phyloP scores from a whole-genome alignment of 2,329 filamentous ascomycete species.

The Bipolaris oryzae region DNA sequence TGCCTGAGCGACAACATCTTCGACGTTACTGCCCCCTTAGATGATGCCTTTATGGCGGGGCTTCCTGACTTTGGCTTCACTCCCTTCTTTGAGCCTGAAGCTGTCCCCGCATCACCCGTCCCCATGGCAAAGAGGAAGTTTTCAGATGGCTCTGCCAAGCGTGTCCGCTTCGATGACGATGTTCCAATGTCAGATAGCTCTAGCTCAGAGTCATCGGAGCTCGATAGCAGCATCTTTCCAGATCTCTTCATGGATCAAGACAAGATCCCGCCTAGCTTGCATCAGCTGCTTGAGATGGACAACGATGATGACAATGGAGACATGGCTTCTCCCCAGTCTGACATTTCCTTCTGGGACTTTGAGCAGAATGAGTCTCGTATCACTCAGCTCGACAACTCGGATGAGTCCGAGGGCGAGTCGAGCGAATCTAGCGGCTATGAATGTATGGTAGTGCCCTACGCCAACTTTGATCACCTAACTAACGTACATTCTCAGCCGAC shows the following conservation, averaged over 20 bases:
- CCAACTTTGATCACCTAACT: constrained; percentile 47
- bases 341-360: constrained; percentile 67
- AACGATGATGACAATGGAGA: constrained; percentile 53
- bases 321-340: constrained; percentile 50
- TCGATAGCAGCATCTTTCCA: constrained; percentile 72
- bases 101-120: constrained; percentile 50
- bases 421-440: constrained; percentile 62
- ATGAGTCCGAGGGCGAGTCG: constrained; percentile 51
- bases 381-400: constrained; percentile 40
- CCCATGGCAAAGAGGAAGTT: constrained; percentile 43
- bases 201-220: constrained; percentile 55
- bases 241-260: constrained; percentile 80
- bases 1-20: constrained; percentile 43
- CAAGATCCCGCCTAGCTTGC: constrained; percentile 72
- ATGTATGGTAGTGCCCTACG: constrained; percentile 54
- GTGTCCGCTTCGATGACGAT: constrained; percentile 74
- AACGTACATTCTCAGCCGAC: constrained; percentile 58
- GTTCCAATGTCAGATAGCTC: constrained; percentile 68
- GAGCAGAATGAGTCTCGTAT: constrained; percentile 55
- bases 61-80: constrained; percentile 43
- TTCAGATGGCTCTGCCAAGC: constrained; percentile 57
- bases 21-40: constrained; percentile 37
- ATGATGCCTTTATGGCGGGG: constrained; percentile 31
- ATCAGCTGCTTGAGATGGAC: constrained; percentile 71
- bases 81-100: constrained; percentile 50